A percentile compares a stretch with the other conserved stretches of the same genome.
Evolutionary conservation across 805 yeast genomes (phyloP).

Genomic region (Wickerhamomyces ciferrii): DNA sequence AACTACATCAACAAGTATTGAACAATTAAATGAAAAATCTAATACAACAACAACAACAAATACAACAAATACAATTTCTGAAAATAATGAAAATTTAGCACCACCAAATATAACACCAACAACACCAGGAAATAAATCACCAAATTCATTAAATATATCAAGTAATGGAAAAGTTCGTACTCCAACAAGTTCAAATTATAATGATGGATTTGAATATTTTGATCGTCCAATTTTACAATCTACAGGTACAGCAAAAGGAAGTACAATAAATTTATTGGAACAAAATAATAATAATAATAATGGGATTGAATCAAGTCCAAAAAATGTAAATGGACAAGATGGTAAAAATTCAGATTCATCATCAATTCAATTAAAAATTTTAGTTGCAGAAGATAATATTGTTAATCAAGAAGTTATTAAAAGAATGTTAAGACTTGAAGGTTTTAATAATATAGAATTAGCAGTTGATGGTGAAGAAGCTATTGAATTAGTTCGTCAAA

Average conservation of each 20-base stretch:
- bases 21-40: not conserved
- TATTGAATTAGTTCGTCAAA: slow-evolving; percentile 50
- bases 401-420: slow-evolving; percentile 93
- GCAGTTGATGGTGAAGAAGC: slow-evolving; percentile 95
- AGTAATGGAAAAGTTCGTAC: not conserved
- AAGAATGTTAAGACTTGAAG: slow-evolving; percentile 84
- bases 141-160: not conserved
- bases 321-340: slow-evolving; percentile 11
- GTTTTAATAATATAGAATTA: slow-evolving; percentile 61
- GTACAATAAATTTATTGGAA: slow-evolving; percentile 8
- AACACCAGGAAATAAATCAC: not conserved
- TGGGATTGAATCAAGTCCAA: slow-evolving; percentile 11
- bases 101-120: not conserved
- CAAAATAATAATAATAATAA: not conserved
- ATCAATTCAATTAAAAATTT: slow-evolving; percentile 34
- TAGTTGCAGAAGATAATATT: slow-evolving; percentile 91
- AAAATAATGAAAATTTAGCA: not conserved
- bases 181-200: not conserved
- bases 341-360: not conserved
- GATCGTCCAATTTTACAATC: slow-evolving; percentile 30
- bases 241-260: slow-evolving; percentile 34
- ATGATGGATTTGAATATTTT: slow-evolving; percentile 5
- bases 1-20: not conserved
- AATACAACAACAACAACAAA: not conserved
- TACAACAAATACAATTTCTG: no score